A percentile compares a stretch with the other conserved stretches of the same genome.
These are phyloP conservation scores for Laetiporus sulphureus DNA, from an alignment of 1,284 basidiomycete species.

Conservation along the genomic window DNA sequence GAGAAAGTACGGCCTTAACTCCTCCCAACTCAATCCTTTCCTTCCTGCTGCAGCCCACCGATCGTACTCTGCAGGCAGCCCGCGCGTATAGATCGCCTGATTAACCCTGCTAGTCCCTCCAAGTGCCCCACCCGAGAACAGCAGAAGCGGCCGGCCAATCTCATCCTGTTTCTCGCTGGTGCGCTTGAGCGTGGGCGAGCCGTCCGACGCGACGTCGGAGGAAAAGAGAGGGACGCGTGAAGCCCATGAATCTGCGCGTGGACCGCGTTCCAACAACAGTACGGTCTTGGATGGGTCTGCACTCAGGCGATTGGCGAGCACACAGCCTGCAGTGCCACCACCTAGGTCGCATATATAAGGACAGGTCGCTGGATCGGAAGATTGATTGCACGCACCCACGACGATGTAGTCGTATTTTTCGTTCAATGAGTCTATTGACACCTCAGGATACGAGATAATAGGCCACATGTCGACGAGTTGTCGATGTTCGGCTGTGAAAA, in stretches of 20 bases:
- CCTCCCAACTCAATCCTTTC: conserved; percentile 31
- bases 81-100: conserved; percentile 31
- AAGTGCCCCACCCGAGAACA: conserved; percentile 33
- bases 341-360: neutral
- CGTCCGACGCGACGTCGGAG: conserved; percentile 21
- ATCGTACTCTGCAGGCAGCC: conserved; percentile 31
- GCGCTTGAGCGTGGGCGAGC: conserved; percentile 18
- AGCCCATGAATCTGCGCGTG: conserved; percentile 26
- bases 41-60: conserved; percentile 28
- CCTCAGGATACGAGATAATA: neutral
- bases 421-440: neutral
- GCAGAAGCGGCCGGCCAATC: conserved; percentile 19
- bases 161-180: conserved; percentile 15
- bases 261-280: conserved; percentile 29
- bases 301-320: conserved; percentile 28
- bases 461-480: neutral
- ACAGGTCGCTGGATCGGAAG: neutral
- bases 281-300: conserved; percentile 21
- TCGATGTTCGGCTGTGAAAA: no score
- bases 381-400: neutral
- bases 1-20: conserved; percentile 31
- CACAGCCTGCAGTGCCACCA: conserved; percentile 31
- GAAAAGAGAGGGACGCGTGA: conserved; percentile 31
- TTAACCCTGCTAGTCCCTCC: conserved; percentile 41
- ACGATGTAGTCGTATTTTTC: neutral